These are phyloP conservation scores for Kodamaea laetipori DNA, from an alignment of 805 yeast species.

Conservation along the genomic window DNA sequence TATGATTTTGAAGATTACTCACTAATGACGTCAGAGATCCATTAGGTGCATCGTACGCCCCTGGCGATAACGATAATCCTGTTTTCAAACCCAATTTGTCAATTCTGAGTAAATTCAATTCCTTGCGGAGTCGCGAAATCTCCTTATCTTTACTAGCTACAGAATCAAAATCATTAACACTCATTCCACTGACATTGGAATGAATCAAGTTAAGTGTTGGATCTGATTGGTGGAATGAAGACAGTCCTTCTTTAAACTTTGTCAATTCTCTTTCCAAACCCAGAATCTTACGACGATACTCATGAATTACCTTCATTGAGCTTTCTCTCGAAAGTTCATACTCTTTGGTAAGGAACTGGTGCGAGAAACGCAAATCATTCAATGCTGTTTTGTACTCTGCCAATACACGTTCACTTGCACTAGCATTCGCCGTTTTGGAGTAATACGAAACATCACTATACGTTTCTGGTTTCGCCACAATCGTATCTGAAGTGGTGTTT, in stretches of 20 bases:
- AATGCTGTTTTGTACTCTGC: conserved; percentile 57
- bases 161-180: conserved; percentile 10
- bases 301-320: conserved; percentile 54
- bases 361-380: conserved; percentile 70
- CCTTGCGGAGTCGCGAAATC: conserved; percentile 45
- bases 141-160: conserved; percentile 38
- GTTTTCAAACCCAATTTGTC: conserved; percentile 43
- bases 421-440: conserved; percentile 13
- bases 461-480: conserved; percentile 1
- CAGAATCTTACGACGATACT: conserved; percentile 51
- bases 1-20: conserved; percentile 11
- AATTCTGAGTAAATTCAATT: conserved; percentile 45
- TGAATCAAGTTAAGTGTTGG: background rate
- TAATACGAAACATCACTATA: conserved; percentile 12
- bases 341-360: conserved; percentile 65
- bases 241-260: background rate
- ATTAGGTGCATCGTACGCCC: conserved; percentile 9
- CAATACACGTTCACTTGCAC: conserved; percentile 23
- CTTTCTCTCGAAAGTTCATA: conserved; percentile 65
- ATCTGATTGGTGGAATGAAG: background rate
- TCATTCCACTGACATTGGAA: background rate
- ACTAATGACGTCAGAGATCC: conserved; percentile 12
- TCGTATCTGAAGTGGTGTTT: background rate
- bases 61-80: conserved; percentile 10
- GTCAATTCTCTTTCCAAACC: conserved; percentile 52